A percentile compares a stretch with the other conserved stretches of the same genome.
These are phyloP conservation scores for Vigna angularis DNA, from an alignment of 306 rosid species.

Conservation along the genomic window DNA sequence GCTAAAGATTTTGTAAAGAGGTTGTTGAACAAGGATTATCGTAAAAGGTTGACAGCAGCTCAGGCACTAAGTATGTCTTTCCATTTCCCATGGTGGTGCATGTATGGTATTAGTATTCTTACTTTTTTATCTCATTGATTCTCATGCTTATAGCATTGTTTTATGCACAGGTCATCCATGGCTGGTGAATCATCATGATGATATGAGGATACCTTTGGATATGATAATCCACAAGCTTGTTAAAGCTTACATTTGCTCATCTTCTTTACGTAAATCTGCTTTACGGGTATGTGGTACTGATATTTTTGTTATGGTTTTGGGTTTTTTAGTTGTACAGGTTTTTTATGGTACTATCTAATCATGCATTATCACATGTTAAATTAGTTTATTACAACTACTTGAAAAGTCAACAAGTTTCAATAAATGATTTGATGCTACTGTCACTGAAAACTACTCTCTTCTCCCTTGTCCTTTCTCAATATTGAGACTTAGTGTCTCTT, in stretches of 20 bases:
- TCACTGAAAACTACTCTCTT: no score
- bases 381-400: neutral
- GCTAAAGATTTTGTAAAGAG: conserved; percentile 77
- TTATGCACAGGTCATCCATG: conserved; percentile 77
- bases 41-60: conserved; percentile 77
- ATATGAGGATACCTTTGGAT: conserved; percentile 70
- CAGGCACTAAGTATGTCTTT: conserved; percentile 66
- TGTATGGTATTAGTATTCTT: conserved; percentile 16
- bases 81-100: conserved; percentile 20
- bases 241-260: conserved; percentile 69
- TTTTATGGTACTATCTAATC: neutral
- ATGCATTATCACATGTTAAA: neutral
- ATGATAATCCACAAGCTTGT: conserved; percentile 72
- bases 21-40: conserved; percentile 75
- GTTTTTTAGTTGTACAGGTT: neutral
- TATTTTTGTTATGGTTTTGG: conserved; percentile 6
- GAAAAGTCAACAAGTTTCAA: neutral
- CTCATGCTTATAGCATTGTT: conserved; percentile 32
- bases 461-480: no score
- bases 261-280: conserved; percentile 82
- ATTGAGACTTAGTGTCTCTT: neutral
- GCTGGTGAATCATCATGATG: conserved; percentile 62
- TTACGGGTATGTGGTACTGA: conserved; percentile 59
- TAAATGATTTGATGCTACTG: neutral
- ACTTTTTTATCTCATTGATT: neutral